A percentile compares a stretch with the other conserved stretches of the same genome.
Evolutionary conservation across 768 basidiomycete species (phyloP).

Genomic region (Lactarius psammicola): DNA sequence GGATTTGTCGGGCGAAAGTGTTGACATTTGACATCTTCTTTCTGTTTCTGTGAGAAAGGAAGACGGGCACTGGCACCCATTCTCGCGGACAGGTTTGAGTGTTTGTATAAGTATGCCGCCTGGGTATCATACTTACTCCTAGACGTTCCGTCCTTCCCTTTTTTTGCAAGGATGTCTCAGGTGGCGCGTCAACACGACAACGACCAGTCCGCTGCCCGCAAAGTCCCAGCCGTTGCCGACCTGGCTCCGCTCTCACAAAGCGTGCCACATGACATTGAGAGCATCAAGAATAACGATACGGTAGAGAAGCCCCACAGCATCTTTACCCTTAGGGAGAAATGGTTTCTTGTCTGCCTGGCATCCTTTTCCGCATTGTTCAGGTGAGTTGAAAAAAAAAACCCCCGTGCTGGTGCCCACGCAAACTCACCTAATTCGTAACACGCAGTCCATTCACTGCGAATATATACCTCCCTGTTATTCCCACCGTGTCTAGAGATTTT

Average conservation of each 20-base stretch:
- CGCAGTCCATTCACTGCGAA: slow-evolving; percentile 71
- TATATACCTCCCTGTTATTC: slow-evolving; percentile 80
- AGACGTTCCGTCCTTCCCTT: neutral
- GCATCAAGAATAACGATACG: slow-evolving; percentile 27
- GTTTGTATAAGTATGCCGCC: neutral
- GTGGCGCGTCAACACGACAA: neutral
- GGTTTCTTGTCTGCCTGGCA: slow-evolving; percentile 62
- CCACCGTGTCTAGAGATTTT: slow-evolving; percentile 60
- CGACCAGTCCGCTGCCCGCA: neutral
- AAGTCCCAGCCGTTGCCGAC: neutral
- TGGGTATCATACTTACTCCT: neutral
- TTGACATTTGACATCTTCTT: neutral
- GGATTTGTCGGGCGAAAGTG: neutral
- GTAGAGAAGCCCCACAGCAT: slow-evolving; percentile 44
- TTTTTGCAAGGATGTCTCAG: neutral
- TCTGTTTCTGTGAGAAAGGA: neutral
- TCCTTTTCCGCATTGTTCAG: slow-evolving; percentile 64
- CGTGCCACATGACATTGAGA: neutral
- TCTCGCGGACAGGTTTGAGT: no score
- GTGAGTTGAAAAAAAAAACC: slow-evolving; percentile 33
- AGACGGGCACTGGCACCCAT: neutral
- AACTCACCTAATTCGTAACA: neutral
- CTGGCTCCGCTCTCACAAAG: neutral
- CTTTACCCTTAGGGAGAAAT: slow-evolving; percentile 59
- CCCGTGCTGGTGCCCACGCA: neutral